Evolutionary conservation across 2,329 filamentous ascomycete genomes (phyloP).

Genomic region (Arachnomyces sp.): DNA sequence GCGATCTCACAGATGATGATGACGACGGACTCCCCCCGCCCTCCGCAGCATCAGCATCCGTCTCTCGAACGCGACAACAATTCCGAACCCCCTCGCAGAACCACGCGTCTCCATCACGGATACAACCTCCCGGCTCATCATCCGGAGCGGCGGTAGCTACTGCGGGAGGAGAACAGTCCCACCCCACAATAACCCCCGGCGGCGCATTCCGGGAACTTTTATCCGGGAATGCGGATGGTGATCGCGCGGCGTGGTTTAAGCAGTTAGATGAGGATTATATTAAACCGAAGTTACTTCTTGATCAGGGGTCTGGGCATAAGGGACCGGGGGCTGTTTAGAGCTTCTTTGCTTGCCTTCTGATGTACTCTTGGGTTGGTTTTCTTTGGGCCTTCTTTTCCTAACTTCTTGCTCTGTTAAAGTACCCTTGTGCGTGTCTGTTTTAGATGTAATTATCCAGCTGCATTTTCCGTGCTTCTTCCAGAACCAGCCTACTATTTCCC

Average conservation of each 20-base stretch:
- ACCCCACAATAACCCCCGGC: slow-evolving; percentile 8
- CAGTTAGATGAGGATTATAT: slow-evolving; percentile 95
- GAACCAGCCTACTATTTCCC: not conserved
- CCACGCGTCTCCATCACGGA: slow-evolving; percentile 15
- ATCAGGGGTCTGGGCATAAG: slow-evolving; percentile 47
- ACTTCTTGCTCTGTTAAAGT: not conserved
- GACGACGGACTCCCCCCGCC: no score
- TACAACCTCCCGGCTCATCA: slow-evolving; percentile 9
- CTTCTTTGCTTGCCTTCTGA: slow-evolving; percentile 2
- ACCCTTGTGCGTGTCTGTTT: not conserved
- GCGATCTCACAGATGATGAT: slow-evolving; percentile 46
- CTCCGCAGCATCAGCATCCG: slow-evolving; percentile 33
- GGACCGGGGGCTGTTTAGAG: slow-evolving; percentile 32
- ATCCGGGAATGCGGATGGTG: slow-evolving; percentile 61
- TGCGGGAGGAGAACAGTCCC: slow-evolving; percentile 22
- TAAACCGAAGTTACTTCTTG: slow-evolving; percentile 80
- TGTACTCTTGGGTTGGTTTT: slow-evolving; percentile 1
- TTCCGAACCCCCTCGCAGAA: slow-evolving; percentile 31
- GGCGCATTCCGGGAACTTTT: slow-evolving; percentile 66
- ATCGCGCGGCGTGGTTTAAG: slow-evolving; percentile 81
- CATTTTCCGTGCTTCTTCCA: not conserved
- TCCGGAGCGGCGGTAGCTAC: slow-evolving; percentile 19
- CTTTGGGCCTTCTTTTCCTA: slow-evolving; percentile 3
- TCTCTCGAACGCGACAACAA: no score
- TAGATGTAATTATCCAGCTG: not conserved